Evolutionary conservation across 192 early-diverging fungal genomes (phyloP).

Genomic region (Endogone sp.): DNA sequence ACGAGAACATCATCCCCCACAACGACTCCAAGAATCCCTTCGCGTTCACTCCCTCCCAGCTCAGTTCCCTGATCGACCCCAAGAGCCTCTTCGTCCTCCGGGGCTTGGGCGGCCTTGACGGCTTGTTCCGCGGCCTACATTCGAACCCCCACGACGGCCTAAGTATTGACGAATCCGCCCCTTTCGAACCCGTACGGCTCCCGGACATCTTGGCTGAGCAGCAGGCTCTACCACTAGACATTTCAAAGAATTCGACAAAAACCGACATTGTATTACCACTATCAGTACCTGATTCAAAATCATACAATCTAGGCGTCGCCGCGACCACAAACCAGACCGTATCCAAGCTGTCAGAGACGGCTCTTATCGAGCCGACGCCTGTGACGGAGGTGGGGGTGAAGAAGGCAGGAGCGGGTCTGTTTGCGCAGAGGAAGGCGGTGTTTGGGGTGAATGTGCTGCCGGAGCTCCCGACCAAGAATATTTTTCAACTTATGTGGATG

Average conservation of each 20-base stretch:
- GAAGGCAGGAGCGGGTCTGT: slow-evolving; percentile 1
- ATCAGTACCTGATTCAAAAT: background rate
- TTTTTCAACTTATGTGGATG: slow-evolving; percentile 77
- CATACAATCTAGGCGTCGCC: background rate
- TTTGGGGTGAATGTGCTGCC: slow-evolving; percentile 76
- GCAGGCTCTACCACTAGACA: background rate
- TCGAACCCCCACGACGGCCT: slow-evolving; percentile 44
- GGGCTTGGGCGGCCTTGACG: slow-evolving; percentile 44
- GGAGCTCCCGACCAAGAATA: slow-evolving; percentile 59
- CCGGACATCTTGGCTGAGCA: slow-evolving; percentile 8
- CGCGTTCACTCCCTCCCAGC: slow-evolving; percentile 45
- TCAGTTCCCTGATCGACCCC: slow-evolving; percentile 50
- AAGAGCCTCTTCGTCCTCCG: slow-evolving; percentile 45
- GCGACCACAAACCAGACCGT: background rate
- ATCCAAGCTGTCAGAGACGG: background rate
- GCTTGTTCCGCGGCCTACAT: slow-evolving; percentile 44
- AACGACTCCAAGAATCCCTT: slow-evolving; percentile 42
- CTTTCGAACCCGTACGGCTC: slow-evolving; percentile 27
- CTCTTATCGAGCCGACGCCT: background rate
- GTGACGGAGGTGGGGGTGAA: background rate
- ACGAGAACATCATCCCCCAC: slow-evolving; percentile 24
- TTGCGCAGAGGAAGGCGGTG: slow-evolving; percentile 47
- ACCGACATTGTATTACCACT: background rate
- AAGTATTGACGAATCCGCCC: slow-evolving; percentile 19
- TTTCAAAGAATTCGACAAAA: background rate